These are phyloP conservation scores for Agaricus sinodeliciosus DNA, from an alignment of 768 basidiomycete genomes.

Conservation along the genomic window DNA sequence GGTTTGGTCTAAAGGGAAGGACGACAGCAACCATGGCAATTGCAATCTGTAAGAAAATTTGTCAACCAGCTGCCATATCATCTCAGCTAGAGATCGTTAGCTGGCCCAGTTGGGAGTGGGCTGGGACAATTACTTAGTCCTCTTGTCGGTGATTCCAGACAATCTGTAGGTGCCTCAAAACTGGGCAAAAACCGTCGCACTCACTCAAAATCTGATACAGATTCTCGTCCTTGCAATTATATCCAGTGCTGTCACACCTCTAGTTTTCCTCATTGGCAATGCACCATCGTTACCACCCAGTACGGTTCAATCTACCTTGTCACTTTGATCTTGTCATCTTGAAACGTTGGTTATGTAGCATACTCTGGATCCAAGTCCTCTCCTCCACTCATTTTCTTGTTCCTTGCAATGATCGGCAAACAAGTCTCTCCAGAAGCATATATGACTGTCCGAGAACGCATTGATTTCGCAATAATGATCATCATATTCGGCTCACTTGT, in stretches of 20 bases:
- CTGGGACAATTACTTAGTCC: constrained; percentile 71
- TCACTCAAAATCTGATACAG: constrained; percentile 28
- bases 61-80: not conserved
- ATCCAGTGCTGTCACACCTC: constrained; percentile 53
- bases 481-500: constrained; percentile 60
- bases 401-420: constrained; percentile 45
- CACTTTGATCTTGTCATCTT: not conserved
- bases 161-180: constrained; percentile 43
- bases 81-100: constrained; percentile 24
- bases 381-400: constrained; percentile 45
- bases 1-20: constrained; percentile 73
- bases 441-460: constrained; percentile 61
- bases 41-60: constrained; percentile 34
- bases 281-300: constrained; percentile 77
- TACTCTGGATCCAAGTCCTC: constrained; percentile 61
- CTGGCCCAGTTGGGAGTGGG: constrained; percentile 70
- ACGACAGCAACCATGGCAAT: constrained; percentile 70
- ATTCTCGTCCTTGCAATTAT: constrained; percentile 68
- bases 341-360: constrained; percentile 31
- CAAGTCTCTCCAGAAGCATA: constrained; percentile 32
- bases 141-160: constrained; percentile 40
- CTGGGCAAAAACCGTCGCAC: not conserved
- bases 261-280: constrained; percentile 48
- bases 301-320: constrained; percentile 23
- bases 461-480: constrained; percentile 61